These are phyloP conservation scores for Zea mays DNA, from an alignment of 176 grass and related monocot genomes.

Conservation along the genomic window DNA sequence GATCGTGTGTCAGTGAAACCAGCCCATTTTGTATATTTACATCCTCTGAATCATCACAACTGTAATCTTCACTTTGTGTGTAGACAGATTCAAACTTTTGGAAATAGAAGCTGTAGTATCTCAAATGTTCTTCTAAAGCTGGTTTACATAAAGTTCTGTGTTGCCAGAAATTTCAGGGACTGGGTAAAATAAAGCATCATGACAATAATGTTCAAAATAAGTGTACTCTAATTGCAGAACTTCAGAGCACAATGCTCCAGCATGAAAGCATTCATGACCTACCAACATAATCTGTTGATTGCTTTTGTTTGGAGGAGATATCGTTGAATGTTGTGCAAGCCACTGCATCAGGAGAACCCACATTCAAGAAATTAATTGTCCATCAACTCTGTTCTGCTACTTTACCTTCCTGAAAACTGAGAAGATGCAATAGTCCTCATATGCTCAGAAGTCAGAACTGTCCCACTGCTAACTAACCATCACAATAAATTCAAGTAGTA, in stretches of 20 bases:
- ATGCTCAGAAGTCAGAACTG: background rate
- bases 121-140: background rate
- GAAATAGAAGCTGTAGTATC: background rate
- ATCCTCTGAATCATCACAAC: background rate
- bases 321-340: background rate
- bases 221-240: background rate
- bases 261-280: background rate
- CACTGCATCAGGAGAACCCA: background rate
- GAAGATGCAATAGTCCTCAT: background rate
- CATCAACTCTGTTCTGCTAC: background rate
- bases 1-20: background rate
- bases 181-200: background rate
- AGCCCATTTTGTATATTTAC: constrained; percentile 34
- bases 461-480: background rate
- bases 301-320: background rate
- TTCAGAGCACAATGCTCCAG: background rate
- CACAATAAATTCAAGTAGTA: constrained; percentile 18
- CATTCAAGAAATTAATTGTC: background rate
- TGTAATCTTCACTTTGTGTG: background rate
- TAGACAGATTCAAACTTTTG: background rate
- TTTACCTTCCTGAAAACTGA: background rate
- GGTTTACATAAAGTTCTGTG: background rate
- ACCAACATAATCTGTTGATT: background rate
- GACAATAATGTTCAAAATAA: background rate
- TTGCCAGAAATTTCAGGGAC: background rate